A percentile compares a stretch with the other conserved stretches of the same genome.
phyloP scores from a whole-genome alignment of 73 alveolate species.

The Durusdinium trenchii region DNA sequence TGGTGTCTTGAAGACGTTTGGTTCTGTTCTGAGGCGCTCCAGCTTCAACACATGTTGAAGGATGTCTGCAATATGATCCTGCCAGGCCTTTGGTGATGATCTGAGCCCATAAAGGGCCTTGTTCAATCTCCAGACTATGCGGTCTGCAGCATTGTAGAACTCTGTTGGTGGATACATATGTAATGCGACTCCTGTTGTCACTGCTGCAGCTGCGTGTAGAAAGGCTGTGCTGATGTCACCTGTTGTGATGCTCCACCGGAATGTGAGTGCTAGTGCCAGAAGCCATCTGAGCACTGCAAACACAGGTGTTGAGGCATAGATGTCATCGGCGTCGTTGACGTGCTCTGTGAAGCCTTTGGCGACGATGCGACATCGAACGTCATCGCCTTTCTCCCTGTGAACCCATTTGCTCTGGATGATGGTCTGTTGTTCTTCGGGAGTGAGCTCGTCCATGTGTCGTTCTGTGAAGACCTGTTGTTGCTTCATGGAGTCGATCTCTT shows the following conservation, averaged over 20 bases:
- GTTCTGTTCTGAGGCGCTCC: background rate
- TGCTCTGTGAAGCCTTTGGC: background rate
- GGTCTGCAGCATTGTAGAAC: background rate
- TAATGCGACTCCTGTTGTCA: background rate
- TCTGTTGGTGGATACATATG: slow-evolving; percentile 11
- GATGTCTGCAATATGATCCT: background rate
- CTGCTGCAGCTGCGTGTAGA: slow-evolving; percentile 15
- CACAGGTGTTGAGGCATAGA: slow-evolving; percentile 10
- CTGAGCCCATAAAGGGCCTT: slow-evolving; percentile 14
- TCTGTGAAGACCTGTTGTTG: no score
- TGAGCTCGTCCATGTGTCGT: background rate
- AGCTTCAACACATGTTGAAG: background rate
- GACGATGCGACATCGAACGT: background rate
- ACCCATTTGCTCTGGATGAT: background rate
- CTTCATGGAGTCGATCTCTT: background rate
- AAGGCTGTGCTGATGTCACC: background rate
- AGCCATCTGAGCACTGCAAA: background rate
- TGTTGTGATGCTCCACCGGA: background rate
- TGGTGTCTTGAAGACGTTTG: no score
- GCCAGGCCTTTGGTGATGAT: slow-evolving; percentile 3
- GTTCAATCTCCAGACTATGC: slow-evolving; percentile 11
- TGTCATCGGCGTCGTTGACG: background rate
- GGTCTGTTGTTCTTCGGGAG: background rate
- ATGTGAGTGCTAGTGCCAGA: background rate
- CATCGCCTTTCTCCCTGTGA: background rate